Conservation (phyloP, 768 basidiomycete species). For the Tricholoma sp. region DNA sequence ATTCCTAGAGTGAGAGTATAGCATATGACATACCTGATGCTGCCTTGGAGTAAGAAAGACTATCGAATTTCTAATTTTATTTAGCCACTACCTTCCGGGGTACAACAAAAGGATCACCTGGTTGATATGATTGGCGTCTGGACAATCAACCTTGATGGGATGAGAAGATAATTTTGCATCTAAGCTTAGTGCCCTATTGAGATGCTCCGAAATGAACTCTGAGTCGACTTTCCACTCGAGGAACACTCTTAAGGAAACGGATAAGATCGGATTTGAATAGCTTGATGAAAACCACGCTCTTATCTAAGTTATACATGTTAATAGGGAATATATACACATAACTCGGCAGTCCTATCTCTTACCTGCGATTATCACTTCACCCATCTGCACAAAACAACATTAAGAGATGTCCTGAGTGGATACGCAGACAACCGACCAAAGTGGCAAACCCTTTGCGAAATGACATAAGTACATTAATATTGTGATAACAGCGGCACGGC, state of each 20-base stretch:
- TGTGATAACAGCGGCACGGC: constrained; percentile 4
- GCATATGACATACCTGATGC: constrained; percentile 50
- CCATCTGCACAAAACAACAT: constrained; percentile 49
- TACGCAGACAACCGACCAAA: constrained; percentile 43
- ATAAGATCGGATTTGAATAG: background rate
- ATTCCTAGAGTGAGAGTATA: background rate
- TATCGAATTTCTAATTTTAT: constrained; percentile 75
- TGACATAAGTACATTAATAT: constrained; percentile 4
- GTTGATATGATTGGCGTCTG: constrained; percentile 80
- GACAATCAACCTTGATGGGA: constrained; percentile 88
- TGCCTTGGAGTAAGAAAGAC: constrained; percentile 81
- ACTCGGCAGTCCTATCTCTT: constrained; percentile 19
- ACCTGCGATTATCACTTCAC: constrained; percentile 82
- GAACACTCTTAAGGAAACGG: constrained; percentile 43
- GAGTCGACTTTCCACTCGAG: constrained; percentile 86
- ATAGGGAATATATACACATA: background rate
- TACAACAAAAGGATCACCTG: constrained; percentile 36
- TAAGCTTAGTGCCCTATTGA: constrained; percentile 71
- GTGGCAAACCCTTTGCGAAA: constrained; percentile 68
- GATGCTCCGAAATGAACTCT: constrained; percentile 73
- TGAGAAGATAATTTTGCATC: constrained; percentile 88
- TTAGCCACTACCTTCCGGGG: background rate
- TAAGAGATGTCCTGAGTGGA: background rate
- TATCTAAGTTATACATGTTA: background rate
- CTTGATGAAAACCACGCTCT: background rate